Percentiles rank a stretch among this genome's conserved stretches.
phyloP scores from a whole-genome alignment of 257 asterid genomes.

The Jacaranda copaia region DNA sequence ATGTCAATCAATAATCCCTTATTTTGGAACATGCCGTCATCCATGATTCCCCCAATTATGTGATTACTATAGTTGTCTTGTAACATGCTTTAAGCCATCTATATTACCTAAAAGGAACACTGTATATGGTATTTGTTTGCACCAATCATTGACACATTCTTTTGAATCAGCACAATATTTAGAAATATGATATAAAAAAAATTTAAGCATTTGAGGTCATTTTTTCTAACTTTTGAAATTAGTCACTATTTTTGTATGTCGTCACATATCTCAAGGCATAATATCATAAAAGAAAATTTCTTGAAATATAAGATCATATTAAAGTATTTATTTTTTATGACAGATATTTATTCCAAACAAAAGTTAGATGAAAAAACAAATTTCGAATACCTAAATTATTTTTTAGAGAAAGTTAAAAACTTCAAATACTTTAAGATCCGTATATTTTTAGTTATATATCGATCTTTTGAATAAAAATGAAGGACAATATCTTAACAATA shows the following conservation, averaged over 20 bases:
- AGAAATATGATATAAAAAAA: not conserved
- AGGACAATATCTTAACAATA: too few relatives aligned
- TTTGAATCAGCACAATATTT: conserved; percentile 23
- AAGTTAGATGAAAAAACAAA: too few relatives aligned
- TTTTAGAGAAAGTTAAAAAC: too few relatives aligned
- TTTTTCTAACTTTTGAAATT: not conserved
- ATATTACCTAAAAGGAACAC: conserved; percentile 18
- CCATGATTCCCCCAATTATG: conserved; percentile 17
- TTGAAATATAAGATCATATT: too few relatives aligned
- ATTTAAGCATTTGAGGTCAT: not conserved
- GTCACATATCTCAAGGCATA: not conserved
- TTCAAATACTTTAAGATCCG: too few relatives aligned
- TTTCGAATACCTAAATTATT: too few relatives aligned
- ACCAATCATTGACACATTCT: conserved; percentile 7
- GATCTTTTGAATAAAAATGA: too few relatives aligned
- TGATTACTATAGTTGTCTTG: conserved; percentile 32
- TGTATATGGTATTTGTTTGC: not conserved
- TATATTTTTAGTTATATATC: too few relatives aligned
- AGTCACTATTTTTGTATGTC: not conserved
- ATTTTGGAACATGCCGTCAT: conserved; percentile 26
- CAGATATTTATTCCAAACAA: too few relatives aligned
- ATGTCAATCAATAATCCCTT: conserved; percentile 18
- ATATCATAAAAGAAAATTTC: not conserved
- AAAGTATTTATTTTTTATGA: too few relatives aligned
- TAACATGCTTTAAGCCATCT: conserved; percentile 2